A percentile compares a stretch with the other conserved stretches of the same genome.
Evolutionary conservation across 257 asterid genomes (phyloP).

Genomic region (Rhazya stricta): DNA sequence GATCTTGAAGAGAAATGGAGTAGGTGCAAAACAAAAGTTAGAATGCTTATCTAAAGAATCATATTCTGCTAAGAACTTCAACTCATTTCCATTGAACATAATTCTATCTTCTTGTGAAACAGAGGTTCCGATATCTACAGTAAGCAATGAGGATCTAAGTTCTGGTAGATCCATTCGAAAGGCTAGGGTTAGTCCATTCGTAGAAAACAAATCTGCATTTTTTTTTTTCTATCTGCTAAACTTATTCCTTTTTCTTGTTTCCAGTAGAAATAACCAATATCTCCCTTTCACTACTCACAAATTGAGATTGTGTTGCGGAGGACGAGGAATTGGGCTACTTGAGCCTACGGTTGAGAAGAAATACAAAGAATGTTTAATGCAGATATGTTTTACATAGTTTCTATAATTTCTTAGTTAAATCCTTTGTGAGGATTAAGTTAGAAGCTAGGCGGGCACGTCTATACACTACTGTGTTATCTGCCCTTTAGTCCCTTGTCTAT

Average conservation of each 20-base stretch:
- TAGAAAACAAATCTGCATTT: neutral
- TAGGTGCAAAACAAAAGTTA: conserved; percentile 16
- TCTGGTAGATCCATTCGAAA: conserved; percentile 14
- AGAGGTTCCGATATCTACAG: conserved; percentile 19
- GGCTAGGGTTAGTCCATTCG: conserved; percentile 17
- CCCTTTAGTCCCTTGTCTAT: neutral
- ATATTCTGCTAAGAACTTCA: neutral
- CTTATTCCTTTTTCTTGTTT: neutral
- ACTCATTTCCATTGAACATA: neutral
- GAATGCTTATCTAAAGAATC: neutral
- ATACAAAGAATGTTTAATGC: neutral
- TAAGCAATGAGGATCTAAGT: conserved; percentile 1
- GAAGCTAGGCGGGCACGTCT: neutral
- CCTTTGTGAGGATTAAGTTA: neutral
- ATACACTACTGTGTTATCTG: neutral
- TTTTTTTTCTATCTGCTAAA: neutral
- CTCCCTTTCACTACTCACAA: conserved; percentile 4
- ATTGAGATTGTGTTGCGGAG: conserved; percentile 16
- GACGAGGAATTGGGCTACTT: neutral
- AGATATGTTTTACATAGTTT: neutral
- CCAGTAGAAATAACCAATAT: neutral
- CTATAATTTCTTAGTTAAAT: neutral
- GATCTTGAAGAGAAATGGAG: conserved; percentile 23
- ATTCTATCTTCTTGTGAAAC: neutral
- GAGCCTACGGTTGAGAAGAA: neutral